Evolutionary conservation across 1,284 basidiomycete genomes (phyloP), one percentile per base, ranked within the genome.

Genomic region (Rhodotorula sp.): DNA sequence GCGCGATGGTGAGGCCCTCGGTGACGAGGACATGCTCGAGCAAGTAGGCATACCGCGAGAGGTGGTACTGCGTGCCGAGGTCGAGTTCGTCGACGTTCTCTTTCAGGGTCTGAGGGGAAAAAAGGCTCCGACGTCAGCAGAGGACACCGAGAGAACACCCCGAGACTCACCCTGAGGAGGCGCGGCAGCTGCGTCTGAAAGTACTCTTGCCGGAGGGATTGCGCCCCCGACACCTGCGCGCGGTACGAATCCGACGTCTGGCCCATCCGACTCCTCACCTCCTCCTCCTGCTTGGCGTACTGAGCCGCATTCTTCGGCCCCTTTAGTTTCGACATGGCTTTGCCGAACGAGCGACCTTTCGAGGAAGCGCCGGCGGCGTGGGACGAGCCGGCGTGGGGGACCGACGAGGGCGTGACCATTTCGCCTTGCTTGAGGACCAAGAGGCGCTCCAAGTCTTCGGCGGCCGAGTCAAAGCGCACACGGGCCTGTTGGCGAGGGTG

Each of bases 31-130:
- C 90, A 77, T 89, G 92, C 83, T 99, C 96, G 79, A 90, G 97
- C 34, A 98, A 83, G 83, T 93, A 97, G 0, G 94, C 92, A 81
- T 97, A 99, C 79, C 95, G 87, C 2, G 92, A 90, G 58, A 99
- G 85, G 82, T 99, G 96, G 81, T 97, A 99, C 82, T 99, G 96
- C 18, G 92, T 92, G 21, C 95, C 97, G 58, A 97, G 85, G 81
- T 99, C 97, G 71, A 98, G 90, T 82, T 99, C 97, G 78, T 98
- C 95, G 18, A 92, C 88, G 76, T 92, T 92, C 81, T 98, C 95
- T 81, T 98, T 98, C 69, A 99, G 85, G n/a, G 91, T 87, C 92
- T 95, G 78, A 48, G 60, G 34, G 34, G 6, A 23, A 46, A 15
- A 29, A 56, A 34, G 15, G 48, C 52, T 61, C 62, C 54, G 65